These are phyloP conservation scores for Psilocybe subaeruginosa DNA, from an alignment of 768 basidiomycete genomes.

Conservation along the genomic window DNA sequence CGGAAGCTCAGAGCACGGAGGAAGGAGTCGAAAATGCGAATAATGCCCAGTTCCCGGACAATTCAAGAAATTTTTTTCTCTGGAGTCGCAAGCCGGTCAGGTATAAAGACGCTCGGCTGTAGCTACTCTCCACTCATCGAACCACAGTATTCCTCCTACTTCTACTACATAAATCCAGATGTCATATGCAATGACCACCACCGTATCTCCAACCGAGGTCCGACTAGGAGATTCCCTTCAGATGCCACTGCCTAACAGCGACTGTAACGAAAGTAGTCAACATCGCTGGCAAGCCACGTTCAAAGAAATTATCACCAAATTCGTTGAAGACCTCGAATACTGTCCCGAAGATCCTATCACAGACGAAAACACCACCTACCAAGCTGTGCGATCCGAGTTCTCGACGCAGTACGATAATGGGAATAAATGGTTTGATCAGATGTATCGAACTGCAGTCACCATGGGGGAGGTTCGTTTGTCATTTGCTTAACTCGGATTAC, in stretches of 20 bases:
- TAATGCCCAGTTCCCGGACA: too few relatives aligned
- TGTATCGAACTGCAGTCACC: not conserved
- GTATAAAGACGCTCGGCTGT: too few relatives aligned
- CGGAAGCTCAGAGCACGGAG: too few relatives aligned
- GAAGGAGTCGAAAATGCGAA: too few relatives aligned
- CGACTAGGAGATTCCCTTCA: not conserved
- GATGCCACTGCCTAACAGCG: not conserved
- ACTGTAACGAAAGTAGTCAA: not conserved
- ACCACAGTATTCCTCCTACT: too few relatives aligned
- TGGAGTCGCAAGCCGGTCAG: too few relatives aligned
- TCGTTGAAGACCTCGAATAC: not conserved
- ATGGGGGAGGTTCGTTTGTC: not conserved
- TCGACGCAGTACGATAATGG: not conserved
- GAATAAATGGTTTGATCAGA: not conserved
- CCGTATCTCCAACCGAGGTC: too few relatives aligned
- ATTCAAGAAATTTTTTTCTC: too few relatives aligned
- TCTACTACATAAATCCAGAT: too few relatives aligned
- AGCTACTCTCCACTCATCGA: too few relatives aligned
- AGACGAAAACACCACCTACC: not conserved
- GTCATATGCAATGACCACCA: too few relatives aligned
- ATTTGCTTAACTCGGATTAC: not conserved
- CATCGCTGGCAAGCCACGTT: not conserved
- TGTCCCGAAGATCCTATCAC: not conserved
- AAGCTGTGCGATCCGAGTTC: not conserved
- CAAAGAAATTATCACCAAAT: not conserved